Base-by-base conservation (phyloP, 1,284 basidiomycete species). In the Tetrapyrgos nigripes region DNA sequence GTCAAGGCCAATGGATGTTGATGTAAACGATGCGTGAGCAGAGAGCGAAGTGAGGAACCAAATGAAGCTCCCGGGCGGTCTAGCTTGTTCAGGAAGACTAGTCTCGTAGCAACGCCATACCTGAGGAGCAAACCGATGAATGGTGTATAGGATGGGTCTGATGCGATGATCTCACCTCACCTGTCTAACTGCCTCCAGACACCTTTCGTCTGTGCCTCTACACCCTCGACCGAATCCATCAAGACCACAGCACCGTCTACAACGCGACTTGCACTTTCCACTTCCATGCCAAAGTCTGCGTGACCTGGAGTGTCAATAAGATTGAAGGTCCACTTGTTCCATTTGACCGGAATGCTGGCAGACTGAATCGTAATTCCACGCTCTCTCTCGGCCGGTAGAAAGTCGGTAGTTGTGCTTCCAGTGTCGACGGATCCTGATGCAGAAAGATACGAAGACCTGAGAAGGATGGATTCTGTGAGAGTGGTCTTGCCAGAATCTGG, bases 251-350 rank as follows among this genome's bases (percentile, higher is more conserved):
- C 92, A 58, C 94, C 94, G 66, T 96, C 94, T 1, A 95, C 87
- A 9, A 96, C 91, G 17, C 94, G 85, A 67, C 94, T 93, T 13
- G 94, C 93, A 65, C 93, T 91, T 72, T 96, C 94, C 10, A 96
- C 94, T 68, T 96, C 94, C 90, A 96, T 95, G 2, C 93, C 94
- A 75, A 96, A 96, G 73, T 96, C 94, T 6, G 93, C 93, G 73
- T 96, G 94, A 17, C 94, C 94, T 6, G 94, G 94, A 4, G 94
- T 96, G 68, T 96, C 94, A 50, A 96, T 89, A 37, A 96, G 82
- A 66, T 95, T 95, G 73, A 93, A 92, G 3, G 82, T 86, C 85
- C 90, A 92, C 61, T 85, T 71, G 68, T 88, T 86, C 94, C 94
- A 96, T 70, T 85, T 83, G n/a, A 96, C 91, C 0, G 94, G 94